Base-by-base conservation (phyloP, 345 rosid species). In the Kernera saxatilis region DNA sequence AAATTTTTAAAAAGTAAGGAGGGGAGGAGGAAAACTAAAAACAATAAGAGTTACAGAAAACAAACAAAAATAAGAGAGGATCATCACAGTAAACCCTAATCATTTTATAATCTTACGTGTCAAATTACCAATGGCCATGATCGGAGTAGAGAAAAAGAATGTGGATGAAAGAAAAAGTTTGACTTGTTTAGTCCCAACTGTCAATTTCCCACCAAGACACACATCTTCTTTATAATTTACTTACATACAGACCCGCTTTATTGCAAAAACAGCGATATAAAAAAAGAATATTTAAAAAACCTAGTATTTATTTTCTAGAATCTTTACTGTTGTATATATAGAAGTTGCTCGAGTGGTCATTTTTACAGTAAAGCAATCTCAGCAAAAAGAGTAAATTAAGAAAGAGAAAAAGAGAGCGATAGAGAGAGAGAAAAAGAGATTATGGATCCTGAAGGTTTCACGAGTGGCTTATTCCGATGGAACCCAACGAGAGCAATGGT, bases 401-500 rank as follows among this genome's bases (percentile, higher is more conserved):
- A 64, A 39, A 63, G 37, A 56, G 23, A 64, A 8, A 25, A 27
- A 7, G 33, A 51, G 10, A 15, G 52, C 19, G 32, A 25, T 15
- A 70, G 11, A 53, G 58, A 54, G 15, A 51, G 52, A 30, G 29
- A 69, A 21, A 14, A 9, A 54, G 11, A 41, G n/a, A 37, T 6
- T 15, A 65, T 91, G 97, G 97, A 91, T 70, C 96, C 93, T 10
- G 96, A 89, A 63, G 88, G 88, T 6, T 91, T 89, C 80, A 71
- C 90, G 30, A 86, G 82, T 36, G 84, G 84, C 62, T 84, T 86
- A 72, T 88, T 88, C 87, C 87, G 86, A 71, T 90, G 97, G 97
- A 92, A 88, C 72, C 84, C 92, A 6, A 48, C 86, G 13, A 76
- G 82, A 57, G 74, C 72, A 43, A 21, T 80, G 23, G 78, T 81